Evolutionary conservation across 805 yeast species (phyloP).

Genomic region (Schizosaccharomyces octosporus): DNA sequence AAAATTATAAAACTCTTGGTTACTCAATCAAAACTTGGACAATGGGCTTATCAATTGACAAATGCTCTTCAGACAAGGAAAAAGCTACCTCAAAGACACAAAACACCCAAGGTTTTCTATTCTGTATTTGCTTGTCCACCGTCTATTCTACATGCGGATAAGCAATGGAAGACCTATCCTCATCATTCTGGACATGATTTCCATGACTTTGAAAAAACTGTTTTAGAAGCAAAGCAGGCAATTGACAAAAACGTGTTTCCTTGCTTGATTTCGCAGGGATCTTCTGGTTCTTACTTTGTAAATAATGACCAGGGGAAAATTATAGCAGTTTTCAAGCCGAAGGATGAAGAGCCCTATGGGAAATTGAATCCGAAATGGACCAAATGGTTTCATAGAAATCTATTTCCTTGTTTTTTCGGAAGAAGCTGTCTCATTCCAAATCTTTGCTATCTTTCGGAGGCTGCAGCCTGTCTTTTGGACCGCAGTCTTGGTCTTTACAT

Average conservation of each 20-base stretch:
- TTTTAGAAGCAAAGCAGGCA: constrained; percentile 12
- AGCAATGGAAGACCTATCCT: background rate
- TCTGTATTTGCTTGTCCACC: background rate
- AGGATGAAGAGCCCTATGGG: constrained; percentile 62
- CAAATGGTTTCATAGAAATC: constrained; percentile 50
- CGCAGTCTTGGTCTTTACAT: constrained; percentile 30
- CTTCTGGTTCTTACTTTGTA: constrained; percentile 47
- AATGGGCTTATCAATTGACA: background rate
- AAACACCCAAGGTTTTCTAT: background rate
- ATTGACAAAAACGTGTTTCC: constrained; percentile 27
- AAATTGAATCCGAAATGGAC: constrained; percentile 60
- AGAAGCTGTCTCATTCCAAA: constrained; percentile 49
- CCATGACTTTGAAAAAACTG: background rate
- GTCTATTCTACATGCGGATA: background rate
- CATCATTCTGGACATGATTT: background rate
- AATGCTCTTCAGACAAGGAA: background rate
- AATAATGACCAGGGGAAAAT: constrained; percentile 16
- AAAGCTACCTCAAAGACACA: background rate
- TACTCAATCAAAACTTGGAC: background rate
- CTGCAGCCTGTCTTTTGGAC: constrained; percentile 46
- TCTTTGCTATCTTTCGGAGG: constrained; percentile 45
- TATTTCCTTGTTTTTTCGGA: constrained; percentile 59
- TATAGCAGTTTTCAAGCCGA: constrained; percentile 49
- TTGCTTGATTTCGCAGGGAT: constrained; percentile 32
- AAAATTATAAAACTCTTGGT: background rate